Evolutionary conservation across 164 flowering plant species (phyloP), one percentile per base, ranked within the genome.

Genomic region (Chimonanthus praecox): DNA sequence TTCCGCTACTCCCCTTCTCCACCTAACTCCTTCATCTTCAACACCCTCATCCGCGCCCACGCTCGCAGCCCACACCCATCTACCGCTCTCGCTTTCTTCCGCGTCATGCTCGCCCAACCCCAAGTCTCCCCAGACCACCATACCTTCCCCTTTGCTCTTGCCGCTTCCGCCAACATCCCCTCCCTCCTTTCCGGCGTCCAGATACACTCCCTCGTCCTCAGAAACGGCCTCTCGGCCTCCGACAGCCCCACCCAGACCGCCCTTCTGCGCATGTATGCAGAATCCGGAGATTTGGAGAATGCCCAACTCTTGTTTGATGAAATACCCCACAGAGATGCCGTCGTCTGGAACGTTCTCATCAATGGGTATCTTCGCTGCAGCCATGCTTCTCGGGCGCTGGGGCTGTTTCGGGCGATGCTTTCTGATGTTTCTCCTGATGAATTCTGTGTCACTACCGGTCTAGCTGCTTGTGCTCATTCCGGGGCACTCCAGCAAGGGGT

Each of bases 31-130:
- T 85, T 79, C 71, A 66, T 80, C 21, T 85, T 74, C 74, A 84
- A 85, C 74, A 81, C 88, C 60, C 82, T 85, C 72, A 85, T 85
- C 47, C 72, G 84, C 75, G 85, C 78, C 49, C 73, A 80, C 70
- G 75, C 88, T 45, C 64, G 73, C n/a, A 74, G 78, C 50, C 47
- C 83, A 6, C 72, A 72, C 5, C 84, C 87, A 54, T 73, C 62
- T 1, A 6, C 51, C 49, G 69, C 86, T 20, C 72, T 87, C 5
- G 69, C 61, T 15, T 80, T 77, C 69, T 80, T 87, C 84, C 66
- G 83, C 66, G 46, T 46, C 46, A 83, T 90, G 88, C 49, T 88
- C 62, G 67, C 68, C 46, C 58, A 66, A 0, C 49, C 60, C 8
- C 64, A 58, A 21, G 7, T 76, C 9, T 46, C 43, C 50, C 81